These are phyloP conservation scores for Zalaria obscura DNA, from an alignment of 2,329 filamentous ascomycete species.

Conservation along the genomic window DNA sequence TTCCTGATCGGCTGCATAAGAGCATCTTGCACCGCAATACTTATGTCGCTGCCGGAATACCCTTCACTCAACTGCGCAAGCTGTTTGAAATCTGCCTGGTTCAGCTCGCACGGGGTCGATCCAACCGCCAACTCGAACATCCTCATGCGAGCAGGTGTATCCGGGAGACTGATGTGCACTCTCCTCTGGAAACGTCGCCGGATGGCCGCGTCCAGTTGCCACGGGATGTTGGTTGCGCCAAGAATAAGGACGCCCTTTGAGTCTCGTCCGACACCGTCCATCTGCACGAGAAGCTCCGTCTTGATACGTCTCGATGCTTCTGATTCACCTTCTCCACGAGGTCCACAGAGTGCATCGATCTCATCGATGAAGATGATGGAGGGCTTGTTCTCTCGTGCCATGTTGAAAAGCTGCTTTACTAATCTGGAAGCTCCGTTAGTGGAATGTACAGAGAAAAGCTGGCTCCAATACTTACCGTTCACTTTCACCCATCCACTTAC, in stretches of 20 bases:
- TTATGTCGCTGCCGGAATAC: conserved; percentile 92
- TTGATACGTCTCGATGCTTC: conserved; percentile 97
- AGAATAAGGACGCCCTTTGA: conserved; percentile 87
- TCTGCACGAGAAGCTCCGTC: conserved; percentile 94
- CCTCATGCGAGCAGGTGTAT: conserved; percentile 69
- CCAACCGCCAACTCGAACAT: conserved; percentile 98
- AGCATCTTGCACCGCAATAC: conserved; percentile 87
- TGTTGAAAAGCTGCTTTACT: conserved; percentile 91
- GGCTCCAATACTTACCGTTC: conserved; percentile 54
- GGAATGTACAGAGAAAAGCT: conserved; percentile 1
- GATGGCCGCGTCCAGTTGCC: conserved; percentile 95
- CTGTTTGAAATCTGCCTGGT: conserved; percentile 61
- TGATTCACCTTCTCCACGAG: conserved; percentile 85
- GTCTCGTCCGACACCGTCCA: conserved; percentile 97
- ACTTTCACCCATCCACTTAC: conserved; percentile 99
- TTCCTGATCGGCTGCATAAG: conserved; percentile 95
- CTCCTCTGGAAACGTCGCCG: conserved; percentile 88
- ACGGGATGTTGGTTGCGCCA: conserved; percentile 95
- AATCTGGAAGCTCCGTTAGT: conserved; percentile 39
- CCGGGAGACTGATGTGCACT: conserved; percentile 89
- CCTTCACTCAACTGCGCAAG: conserved; percentile 76
- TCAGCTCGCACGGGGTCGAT: conserved; percentile 75
- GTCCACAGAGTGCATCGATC: conserved; percentile 90
- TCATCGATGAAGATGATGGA: conserved; percentile 99
- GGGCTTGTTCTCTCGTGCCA: conserved; percentile 95